Conservation (phyloP, 164 flowering plant genomes). For the Berberis thunbergii region DNA sequence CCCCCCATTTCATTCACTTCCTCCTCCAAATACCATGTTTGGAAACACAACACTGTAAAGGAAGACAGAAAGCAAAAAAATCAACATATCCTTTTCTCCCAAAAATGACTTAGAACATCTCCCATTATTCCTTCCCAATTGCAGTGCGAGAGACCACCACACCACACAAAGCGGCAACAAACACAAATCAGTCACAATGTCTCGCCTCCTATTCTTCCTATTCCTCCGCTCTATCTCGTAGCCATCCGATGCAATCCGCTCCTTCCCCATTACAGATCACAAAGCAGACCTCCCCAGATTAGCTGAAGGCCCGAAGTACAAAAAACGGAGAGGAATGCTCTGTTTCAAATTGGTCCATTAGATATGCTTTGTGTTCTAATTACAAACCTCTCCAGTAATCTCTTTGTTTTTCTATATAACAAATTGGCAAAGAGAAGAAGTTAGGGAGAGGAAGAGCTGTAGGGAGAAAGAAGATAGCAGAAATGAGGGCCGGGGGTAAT, state of each 20-base stretch:
- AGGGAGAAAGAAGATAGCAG: too few species aligned
- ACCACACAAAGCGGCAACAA: too few species aligned
- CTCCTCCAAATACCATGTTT: too few species aligned
- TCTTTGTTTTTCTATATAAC: too few species aligned
- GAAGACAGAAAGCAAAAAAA: background rate
- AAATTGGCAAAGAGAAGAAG: too few species aligned
- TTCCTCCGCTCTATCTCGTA: background rate
- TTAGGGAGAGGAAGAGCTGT: too few species aligned
- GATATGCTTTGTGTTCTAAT: too few species aligned
- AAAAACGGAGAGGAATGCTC: conserved; percentile 40
- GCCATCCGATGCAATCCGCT: background rate
- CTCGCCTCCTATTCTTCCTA: background rate
- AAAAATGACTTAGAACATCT: background rate
- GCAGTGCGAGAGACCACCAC: background rate
- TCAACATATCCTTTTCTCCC: background rate
- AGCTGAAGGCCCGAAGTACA: conserved; percentile 65
- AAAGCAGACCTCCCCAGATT: conserved; percentile 12
- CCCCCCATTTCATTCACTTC: too few species aligned
- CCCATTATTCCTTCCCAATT: background rate
- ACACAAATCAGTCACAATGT: background rate
- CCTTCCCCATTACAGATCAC: background rate
- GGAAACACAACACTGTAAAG: too few species aligned
- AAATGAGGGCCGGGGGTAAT: too few species aligned
- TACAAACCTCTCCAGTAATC: too few species aligned
- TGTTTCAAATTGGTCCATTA: background rate